Conservation (phyloP, 768 basidiomycete genomes). For the Fibroporia radiculosa region DNA sequence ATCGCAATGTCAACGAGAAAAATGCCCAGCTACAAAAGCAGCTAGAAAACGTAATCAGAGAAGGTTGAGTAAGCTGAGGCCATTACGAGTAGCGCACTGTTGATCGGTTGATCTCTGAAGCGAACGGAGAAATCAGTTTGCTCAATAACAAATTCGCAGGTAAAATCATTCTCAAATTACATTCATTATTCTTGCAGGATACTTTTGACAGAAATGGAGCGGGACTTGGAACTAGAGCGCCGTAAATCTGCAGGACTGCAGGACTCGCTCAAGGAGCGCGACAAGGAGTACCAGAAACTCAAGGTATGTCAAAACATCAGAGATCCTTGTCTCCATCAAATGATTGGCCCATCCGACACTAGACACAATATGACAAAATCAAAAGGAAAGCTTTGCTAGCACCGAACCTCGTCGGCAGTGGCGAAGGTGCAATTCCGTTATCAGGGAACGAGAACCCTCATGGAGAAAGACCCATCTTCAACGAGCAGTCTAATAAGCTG, state of each 20-base stretch:
- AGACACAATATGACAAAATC: constrained; percentile 76
- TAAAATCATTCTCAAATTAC: constrained; percentile 21
- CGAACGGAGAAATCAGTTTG: constrained; percentile 69
- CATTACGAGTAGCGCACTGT: not conserved
- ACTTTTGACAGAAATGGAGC: constrained; percentile 53
- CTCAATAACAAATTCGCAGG: constrained; percentile 63
- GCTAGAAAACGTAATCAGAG: constrained; percentile 75
- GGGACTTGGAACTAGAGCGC: constrained; percentile 74
- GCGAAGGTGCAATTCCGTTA: constrained; percentile 5
- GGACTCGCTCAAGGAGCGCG: constrained; percentile 65
- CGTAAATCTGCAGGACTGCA: constrained; percentile 68
- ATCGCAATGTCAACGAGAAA: constrained; percentile 76
- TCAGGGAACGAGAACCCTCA: constrained; percentile 6
- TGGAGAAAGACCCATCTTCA: constrained; percentile 3
- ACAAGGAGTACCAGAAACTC: constrained; percentile 83
- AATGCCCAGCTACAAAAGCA: constrained; percentile 80
- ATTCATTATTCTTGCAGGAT: not conserved
- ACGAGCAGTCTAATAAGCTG: constrained; percentile 11
- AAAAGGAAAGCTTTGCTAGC: constrained; percentile 74
- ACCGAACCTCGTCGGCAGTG: constrained; percentile 17
- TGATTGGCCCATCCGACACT: constrained; percentile 1
- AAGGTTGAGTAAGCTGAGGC: constrained; percentile 41
- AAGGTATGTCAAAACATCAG: constrained; percentile 40
- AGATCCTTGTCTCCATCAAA: too few relatives aligned
- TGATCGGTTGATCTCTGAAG: constrained; percentile 26